A percentile compares a stretch with the other conserved stretches of the same genome.
phyloP scores from a whole-genome alignment of 2,329 filamentous ascomycete genomes.

The Monilinia laxa region DNA sequence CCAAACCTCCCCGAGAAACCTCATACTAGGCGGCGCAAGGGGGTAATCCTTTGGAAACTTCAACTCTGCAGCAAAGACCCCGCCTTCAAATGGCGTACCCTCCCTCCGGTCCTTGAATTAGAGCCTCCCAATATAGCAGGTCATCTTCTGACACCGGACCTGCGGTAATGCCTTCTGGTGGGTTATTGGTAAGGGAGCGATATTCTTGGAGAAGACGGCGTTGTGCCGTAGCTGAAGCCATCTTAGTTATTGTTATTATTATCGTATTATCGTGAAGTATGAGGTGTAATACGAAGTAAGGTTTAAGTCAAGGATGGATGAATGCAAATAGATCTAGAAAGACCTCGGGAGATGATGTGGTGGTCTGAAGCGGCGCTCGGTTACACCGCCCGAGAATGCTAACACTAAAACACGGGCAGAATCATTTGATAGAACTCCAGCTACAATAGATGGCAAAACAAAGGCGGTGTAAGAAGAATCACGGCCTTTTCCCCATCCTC shows the following conservation, averaged over 20 bases:
- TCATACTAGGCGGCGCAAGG: constrained; percentile 94
- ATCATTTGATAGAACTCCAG: too few relatives aligned
- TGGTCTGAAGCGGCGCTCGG: too few relatives aligned
- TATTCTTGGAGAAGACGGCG: constrained; percentile 95
- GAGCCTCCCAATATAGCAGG: constrained; percentile 91
- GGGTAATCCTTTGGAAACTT: constrained; percentile 96
- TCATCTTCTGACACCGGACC: constrained; percentile 93
- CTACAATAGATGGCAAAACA: too few relatives aligned
- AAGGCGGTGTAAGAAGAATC: too few relatives aligned
- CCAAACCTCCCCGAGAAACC: constrained; percentile 90
- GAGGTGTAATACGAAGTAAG: neutral
- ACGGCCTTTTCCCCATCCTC: too few relatives aligned
- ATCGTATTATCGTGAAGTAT: neutral
- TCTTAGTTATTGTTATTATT: constrained; percentile 35
- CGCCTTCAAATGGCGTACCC: constrained; percentile 93
- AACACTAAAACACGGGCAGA: too few relatives aligned
- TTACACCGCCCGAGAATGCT: too few relatives aligned
- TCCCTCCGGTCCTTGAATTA: constrained; percentile 92
- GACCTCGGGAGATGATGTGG: too few relatives aligned
- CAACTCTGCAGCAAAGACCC: constrained; percentile 91
- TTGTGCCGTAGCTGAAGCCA: constrained; percentile 64
- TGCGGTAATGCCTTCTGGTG: constrained; percentile 95
- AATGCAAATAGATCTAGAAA: neutral
- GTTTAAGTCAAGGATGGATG: neutral
- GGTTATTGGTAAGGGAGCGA: constrained; percentile 86